phyloP scores from a whole-genome alignment of 2,329 filamentous ascomycete genomes.

The Albophoma yamanashiensis region DNA sequence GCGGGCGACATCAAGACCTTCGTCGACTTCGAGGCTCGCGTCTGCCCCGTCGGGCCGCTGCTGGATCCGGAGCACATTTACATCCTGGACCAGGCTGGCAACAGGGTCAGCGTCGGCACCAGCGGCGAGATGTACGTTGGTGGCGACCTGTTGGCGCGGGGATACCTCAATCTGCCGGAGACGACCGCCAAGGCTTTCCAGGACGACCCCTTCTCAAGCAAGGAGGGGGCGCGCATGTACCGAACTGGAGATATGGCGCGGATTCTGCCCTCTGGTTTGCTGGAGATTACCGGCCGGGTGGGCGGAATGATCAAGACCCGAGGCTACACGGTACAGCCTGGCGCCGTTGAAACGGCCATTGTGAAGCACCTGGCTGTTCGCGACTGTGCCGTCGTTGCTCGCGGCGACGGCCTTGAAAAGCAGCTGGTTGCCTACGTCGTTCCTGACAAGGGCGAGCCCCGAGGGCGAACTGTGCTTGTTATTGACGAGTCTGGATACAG shows the following conservation, averaged over 20 bases:
- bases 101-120: conserved; percentile 49
- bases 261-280: conserved; percentile 52
- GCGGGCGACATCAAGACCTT: conserved; percentile 65
- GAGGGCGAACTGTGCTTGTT: conserved; percentile 48
- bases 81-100: conserved; percentile 58
- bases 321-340: conserved; percentile 68
- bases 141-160: conserved; percentile 61
- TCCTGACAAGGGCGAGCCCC: conserved; percentile 47
- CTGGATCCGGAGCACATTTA: conserved; percentile 59
- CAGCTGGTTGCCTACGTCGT: conserved; percentile 72
- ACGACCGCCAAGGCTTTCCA: conserved; percentile 64
- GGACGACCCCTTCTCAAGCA: conserved; percentile 50
- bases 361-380: conserved; percentile 58
- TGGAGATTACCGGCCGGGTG: conserved; percentile 68
- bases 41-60: conserved; percentile 65
- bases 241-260: conserved; percentile 62
- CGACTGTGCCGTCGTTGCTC: conserved; percentile 60
- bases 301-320: conserved; percentile 74
- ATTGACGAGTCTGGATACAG: conserved; percentile 65
- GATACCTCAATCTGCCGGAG: conserved; percentile 72
- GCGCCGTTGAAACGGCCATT: conserved; percentile 65
- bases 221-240: conserved; percentile 58
- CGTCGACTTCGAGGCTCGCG: conserved; percentile 48
- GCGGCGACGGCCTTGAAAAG: conserved; percentile 64
- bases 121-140: conserved; percentile 68